phyloP scores from a whole-genome alignment of 169 alveolate genomes.

The Babesia ovis region DNA sequence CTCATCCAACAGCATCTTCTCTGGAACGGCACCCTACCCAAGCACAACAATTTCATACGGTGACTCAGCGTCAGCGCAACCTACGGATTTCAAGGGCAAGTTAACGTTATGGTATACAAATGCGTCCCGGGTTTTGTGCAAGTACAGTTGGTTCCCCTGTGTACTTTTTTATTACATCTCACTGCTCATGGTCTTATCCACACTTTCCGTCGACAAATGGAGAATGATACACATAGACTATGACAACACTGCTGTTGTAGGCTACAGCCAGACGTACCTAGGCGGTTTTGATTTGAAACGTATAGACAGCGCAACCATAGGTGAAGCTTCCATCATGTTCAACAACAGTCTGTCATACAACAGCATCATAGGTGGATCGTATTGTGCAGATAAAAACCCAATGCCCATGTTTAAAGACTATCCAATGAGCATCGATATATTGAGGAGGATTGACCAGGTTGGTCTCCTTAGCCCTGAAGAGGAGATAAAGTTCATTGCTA shows the following conservation, averaged over 20 bases:
- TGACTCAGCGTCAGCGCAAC: background rate
- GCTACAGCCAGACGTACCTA: background rate
- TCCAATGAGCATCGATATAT: background rate
- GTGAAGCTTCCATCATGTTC: background rate
- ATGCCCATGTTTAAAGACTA: background rate
- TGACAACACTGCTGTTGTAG: background rate
- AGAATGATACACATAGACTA: background rate
- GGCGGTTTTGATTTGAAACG: background rate
- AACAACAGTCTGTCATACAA: background rate
- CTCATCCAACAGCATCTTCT: conserved; percentile 1
- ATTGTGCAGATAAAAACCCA: background rate
- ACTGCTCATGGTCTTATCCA: background rate
- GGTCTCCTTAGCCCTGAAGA: background rate
- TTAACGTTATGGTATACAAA: background rate
- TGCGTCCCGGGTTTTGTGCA: background rate
- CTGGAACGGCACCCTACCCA: background rate
- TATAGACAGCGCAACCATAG: background rate
- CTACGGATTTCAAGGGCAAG: background rate
- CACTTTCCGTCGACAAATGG: background rate
- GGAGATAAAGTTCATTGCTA: background rate
- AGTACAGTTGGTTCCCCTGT: conserved; percentile 5
- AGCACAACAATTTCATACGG: background rate
- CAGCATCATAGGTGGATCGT: background rate
- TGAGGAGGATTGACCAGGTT: background rate
- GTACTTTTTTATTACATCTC: background rate